Evolutionary conservation across 140 eudicot genomes (phyloP), one percentile per base, ranked within the genome.

Genomic region (Oenanthe javanica): DNA sequence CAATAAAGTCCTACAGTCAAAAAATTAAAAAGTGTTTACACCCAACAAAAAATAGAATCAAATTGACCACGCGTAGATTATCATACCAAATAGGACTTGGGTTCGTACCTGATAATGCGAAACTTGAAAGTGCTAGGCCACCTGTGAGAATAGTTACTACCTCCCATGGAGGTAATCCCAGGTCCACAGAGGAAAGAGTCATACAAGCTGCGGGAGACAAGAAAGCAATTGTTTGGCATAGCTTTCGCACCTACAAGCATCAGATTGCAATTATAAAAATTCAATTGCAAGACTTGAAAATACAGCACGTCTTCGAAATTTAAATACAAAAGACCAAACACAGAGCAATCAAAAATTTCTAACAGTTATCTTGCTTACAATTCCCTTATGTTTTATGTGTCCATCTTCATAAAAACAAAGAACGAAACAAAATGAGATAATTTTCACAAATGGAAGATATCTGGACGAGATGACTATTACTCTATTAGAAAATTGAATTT

Each of bases 141-240:
- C 92, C 84, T 2, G 99, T 92, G 73, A 92, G 93, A 51, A 94
- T 84, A 47, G 85, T 81, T 19, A 94, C 99, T 14, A 92, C 84
- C 84, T 90, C 95, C 99, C 97, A 92, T 48, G 97, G 97, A 59
- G 95, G 93, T 82, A 94, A 79, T 45, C 99, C 99, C 67, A 94
- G 82, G 83, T 94, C 95, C 23, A 94, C 72, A 75, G 99, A 94
- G 18, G 96, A 81, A 81, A 94, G 81, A 77, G 89, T 82, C 99
- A 94, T 92, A 88, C 97, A 94, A 46, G 96, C 83, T 77, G 99
- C 99, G 50, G 99, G 99, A 59, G 99, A 92, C 81, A 94, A 75
- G 87, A 94, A 94, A 3, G 97, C 93, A 69, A 94, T 92, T 48
- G 97, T 85, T 87, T 94, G 99, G 92, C 97, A 92, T 81, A 94